A percentile compares a stretch with the other conserved stretches of the same genome.
phyloP scores from a whole-genome alignment of 495 filamentous ascomycete species.

The Penicillium angulare region DNA sequence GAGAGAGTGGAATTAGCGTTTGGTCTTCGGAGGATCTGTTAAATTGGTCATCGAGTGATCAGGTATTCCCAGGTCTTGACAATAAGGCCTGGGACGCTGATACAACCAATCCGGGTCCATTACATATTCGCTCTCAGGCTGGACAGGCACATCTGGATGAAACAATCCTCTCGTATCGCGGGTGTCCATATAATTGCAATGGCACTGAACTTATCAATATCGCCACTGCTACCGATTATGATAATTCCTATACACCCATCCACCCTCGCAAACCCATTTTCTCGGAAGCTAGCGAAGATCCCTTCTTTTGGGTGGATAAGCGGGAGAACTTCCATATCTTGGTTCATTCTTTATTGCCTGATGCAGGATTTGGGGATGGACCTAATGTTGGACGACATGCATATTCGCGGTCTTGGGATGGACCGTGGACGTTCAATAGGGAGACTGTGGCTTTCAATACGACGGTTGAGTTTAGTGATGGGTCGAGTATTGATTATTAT shows the following conservation, averaged over 20 bases:
- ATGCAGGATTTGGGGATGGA: slow-evolving; percentile 28
- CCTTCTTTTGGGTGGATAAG: slow-evolving; percentile 41
- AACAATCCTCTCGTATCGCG: slow-evolving; percentile 19
- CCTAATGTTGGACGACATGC: slow-evolving; percentile 38
- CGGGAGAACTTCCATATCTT: slow-evolving; percentile 41
- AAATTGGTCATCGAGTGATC: slow-evolving; percentile 14
- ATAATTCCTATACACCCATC: slow-evolving; percentile 13
- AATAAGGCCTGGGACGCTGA: slow-evolving; percentile 19
- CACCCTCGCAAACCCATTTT: slow-evolving; percentile 15
- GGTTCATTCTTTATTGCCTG: slow-evolving; percentile 35
- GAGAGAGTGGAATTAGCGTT: slow-evolving; percentile 21
- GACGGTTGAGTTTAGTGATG: slow-evolving; percentile 35
- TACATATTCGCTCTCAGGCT: slow-evolving; percentile 19
- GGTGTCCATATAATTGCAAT: slow-evolving; percentile 18
- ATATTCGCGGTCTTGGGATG: slow-evolving; percentile 33
- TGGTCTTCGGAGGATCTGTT: slow-evolving; percentile 13
- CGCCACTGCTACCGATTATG: slow-evolving; percentile 9
- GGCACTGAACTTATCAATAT: slow-evolving; percentile 18
- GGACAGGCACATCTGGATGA: neutral
- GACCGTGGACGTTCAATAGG: slow-evolving; percentile 37
- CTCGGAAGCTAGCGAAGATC: slow-evolving; percentile 29
- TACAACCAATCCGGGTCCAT: slow-evolving; percentile 30
- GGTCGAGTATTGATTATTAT: slow-evolving; percentile 24
- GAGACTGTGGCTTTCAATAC: slow-evolving; percentile 34
- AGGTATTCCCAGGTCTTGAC: slow-evolving; percentile 9